Evolutionary conservation across 192 early-diverging fungal genomes (phyloP), one percentile per base, ranked within the genome.

Genomic region (Backusella psychrophila): DNA sequence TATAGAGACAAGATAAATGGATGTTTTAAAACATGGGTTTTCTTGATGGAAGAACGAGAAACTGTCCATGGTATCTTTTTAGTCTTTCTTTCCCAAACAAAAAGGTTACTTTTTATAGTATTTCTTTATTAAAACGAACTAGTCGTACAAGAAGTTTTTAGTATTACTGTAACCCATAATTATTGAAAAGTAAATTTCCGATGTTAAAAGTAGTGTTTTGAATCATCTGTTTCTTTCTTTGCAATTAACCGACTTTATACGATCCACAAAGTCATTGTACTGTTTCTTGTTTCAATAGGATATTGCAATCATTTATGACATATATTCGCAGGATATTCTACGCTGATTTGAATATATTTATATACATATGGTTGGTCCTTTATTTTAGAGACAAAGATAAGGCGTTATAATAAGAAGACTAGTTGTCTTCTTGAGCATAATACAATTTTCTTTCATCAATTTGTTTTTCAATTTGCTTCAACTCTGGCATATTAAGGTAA

Each of bases 401-500:
- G 5, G 17, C 1, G 46, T 49, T 17, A 7, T 49, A 49, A 44
- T 44, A 44, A 44, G 15, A 44, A 44, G 23, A 56, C 14, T 59
- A 52, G 26, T 82, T 71, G 23, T 82, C 77, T 73, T 82, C 81
- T 74, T 78, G 77, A 63, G 81, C 81, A 53, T 82, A 82, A 46
- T 82, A 74, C n/a, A 75, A 75, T 39, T 74, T 74, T 36, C 71
- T 52, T 59, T 82, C 81, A 12, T 75, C 74, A 52, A 82, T 82
- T 29, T 71, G 56, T n/a, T 67, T 74, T 72, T 82, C 74, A 26
- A 82, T 82, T 31, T 68, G 49, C 17, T 78, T 66, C 19, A 82
- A 34, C 15, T 76, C 68, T 19, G 84, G 80, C 38, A 89, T 85
- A 33, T 86, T 82, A 6, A 91, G 78, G 65, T 91, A 81, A 12